Conservation (phyloP, 176 grass and related monocot genomes). For the Hordeum marinum region DNA sequence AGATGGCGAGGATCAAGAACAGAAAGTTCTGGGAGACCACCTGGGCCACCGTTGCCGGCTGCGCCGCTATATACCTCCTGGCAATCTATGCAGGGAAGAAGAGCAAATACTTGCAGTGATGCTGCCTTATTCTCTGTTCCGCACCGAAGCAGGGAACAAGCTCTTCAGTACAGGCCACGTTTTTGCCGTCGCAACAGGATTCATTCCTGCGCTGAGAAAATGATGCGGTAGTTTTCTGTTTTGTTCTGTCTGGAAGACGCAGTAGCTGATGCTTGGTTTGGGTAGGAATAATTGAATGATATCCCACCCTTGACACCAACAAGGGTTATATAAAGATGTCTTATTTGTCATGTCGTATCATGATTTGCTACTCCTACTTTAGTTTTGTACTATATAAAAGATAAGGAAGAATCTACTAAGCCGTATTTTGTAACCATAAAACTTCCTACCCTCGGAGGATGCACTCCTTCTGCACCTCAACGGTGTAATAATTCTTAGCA, state of each 20-base stretch:
- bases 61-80: constrained; percentile 58
- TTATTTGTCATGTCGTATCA: neutral
- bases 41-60: constrained; percentile 54
- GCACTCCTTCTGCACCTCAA: neutral
- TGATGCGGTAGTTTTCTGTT: neutral
- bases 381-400: no score
- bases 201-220: neutral
- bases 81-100: constrained; percentile 70
- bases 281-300: neutral
- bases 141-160: neutral
- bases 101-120: constrained; percentile 75
- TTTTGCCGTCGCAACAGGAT: neutral
- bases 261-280: neutral
- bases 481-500: neutral
- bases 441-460: neutral
- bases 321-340: no score
- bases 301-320: no score
- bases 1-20: constrained; percentile 42
- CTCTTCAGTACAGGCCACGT: neutral
- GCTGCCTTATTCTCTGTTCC: neutral
- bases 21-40: constrained; percentile 75
- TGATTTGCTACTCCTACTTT: no score
- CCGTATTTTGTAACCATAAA: no score
- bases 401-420: no score
- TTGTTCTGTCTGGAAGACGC: neutral